phyloP scores from a whole-genome alignment of 768 basidiomycete genomes.

The Gymnopilus dilepis region DNA sequence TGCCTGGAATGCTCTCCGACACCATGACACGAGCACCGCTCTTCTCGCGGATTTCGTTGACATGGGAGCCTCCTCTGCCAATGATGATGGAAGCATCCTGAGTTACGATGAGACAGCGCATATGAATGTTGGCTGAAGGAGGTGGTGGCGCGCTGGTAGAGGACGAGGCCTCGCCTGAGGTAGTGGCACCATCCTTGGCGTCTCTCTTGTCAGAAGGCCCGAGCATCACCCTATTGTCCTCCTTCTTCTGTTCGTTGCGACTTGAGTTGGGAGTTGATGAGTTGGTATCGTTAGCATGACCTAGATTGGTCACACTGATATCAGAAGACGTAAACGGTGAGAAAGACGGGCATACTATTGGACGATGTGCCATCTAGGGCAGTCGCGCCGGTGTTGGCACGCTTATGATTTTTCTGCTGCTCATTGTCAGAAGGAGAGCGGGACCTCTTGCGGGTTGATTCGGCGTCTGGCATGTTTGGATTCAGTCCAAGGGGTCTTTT shows the following conservation, averaged over 20 bases:
- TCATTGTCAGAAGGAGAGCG: slow-evolving; percentile 86
- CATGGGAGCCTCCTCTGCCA: slow-evolving; percentile 92
- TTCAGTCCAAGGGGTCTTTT: slow-evolving; percentile 47
- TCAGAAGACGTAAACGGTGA: slow-evolving; percentile 50
- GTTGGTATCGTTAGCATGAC: slow-evolving; percentile 56
- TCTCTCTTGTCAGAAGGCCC: slow-evolving; percentile 35
- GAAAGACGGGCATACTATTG: slow-evolving; percentile 52
- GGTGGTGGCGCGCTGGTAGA: slow-evolving; percentile 46
- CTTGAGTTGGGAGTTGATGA: slow-evolving; percentile 54
- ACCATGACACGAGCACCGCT: slow-evolving; percentile 96
- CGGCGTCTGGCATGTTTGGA: slow-evolving; percentile 84
- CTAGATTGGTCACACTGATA: slow-evolving; percentile 61
- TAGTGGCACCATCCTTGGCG: slow-evolving; percentile 51
- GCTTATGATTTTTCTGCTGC: slow-evolving; percentile 80
- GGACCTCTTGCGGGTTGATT: slow-evolving; percentile 84
- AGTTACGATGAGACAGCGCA: slow-evolving; percentile 98
- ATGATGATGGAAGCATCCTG: slow-evolving; percentile 99
- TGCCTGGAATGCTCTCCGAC: slow-evolving; percentile 97
- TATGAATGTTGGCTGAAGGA: slow-evolving; percentile 88
- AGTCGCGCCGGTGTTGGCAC: slow-evolving; percentile 79
- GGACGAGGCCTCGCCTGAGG: slow-evolving; percentile 54
- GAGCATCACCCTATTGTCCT: slow-evolving; percentile 37
- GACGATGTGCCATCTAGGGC: slow-evolving; percentile 66
- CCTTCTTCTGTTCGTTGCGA: slow-evolving; percentile 49
- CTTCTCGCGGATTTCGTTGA: slow-evolving; percentile 98